Percentiles rank a stretch among this genome's conserved stretches.
Conservation (phyloP, 129 eudicot genomes). For the Tagetes patula region DNA sequence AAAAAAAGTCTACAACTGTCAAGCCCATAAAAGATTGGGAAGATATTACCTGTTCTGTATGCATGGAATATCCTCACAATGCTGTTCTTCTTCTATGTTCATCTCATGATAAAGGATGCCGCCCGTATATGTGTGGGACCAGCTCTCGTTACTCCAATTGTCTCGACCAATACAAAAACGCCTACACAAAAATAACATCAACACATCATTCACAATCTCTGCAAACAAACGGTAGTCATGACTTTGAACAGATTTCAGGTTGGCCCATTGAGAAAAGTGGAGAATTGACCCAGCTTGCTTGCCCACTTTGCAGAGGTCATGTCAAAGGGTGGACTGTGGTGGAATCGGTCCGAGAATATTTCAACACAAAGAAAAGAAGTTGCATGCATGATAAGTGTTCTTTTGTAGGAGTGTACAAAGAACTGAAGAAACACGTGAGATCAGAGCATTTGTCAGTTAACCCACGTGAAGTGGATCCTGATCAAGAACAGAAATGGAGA, state of each 20-base stretch:
- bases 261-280: slow-evolving; percentile 49
- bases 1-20: slow-evolving; percentile 40
- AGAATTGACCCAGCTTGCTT: slow-evolving; percentile 58
- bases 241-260: slow-evolving; percentile 34
- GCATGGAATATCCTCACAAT: slow-evolving; percentile 96
- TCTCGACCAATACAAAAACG: slow-evolving; percentile 86
- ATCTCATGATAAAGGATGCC: slow-evolving; percentile 88
- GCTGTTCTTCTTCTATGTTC: slow-evolving; percentile 93
- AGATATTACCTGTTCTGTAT: slow-evolving; percentile 86
- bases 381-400: slow-evolving; percentile 79
- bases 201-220: slow-evolving; percentile 28
- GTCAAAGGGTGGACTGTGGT: slow-evolving; percentile 96
- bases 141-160: slow-evolving; percentile 88
- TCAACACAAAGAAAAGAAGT: slow-evolving; percentile 62
- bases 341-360: slow-evolving; percentile 71
- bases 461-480: slow-evolving; percentile 89
- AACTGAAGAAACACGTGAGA: slow-evolving; percentile 69
- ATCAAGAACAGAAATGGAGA: slow-evolving; percentile 77
- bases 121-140: slow-evolving; percentile 97
- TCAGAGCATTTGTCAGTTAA: slow-evolving; percentile 67
- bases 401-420: slow-evolving; percentile 73
- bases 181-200: slow-evolving; percentile 52
- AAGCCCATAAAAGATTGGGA: slow-evolving; percentile 75
- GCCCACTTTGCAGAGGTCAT: slow-evolving; percentile 93
- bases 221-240: slow-evolving; percentile 28